Percentiles rank a stretch among this genome's conserved stretches.
These are phyloP conservation scores for Craterostigma plantagineum DNA, from an alignment of 257 asterid species.

Conservation along the genomic window DNA sequence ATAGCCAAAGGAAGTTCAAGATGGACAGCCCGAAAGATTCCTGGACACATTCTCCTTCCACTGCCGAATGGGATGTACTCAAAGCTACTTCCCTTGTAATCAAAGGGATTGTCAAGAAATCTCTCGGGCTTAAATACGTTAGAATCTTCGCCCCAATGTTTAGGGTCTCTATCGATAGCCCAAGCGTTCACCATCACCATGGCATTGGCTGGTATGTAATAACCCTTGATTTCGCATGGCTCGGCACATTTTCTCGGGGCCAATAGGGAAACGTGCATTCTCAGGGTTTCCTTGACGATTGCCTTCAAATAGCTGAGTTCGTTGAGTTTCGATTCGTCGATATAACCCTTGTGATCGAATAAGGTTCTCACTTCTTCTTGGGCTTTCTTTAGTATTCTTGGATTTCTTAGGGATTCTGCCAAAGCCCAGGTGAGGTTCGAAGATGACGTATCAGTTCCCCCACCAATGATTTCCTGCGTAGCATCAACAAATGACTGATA, in stretches of 20 bases:
- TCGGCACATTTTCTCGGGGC: background rate
- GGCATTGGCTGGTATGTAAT: background rate
- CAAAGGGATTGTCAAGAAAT: too few relatives aligned
- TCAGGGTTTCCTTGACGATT: background rate
- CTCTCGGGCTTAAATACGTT: too few relatives aligned
- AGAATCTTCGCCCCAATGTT: too few relatives aligned
- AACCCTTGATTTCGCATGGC: background rate
- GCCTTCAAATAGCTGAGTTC: too few relatives aligned
- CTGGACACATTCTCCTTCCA: too few relatives aligned
- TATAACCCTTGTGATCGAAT: background rate
- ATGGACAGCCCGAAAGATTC: too few relatives aligned
- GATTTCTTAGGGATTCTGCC: too few relatives aligned
- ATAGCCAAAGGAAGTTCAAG: too few relatives aligned
- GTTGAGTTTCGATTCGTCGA: background rate
- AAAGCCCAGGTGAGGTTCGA: background rate
- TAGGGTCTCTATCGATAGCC: too few relatives aligned
- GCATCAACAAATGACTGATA: background rate
- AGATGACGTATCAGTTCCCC: background rate
- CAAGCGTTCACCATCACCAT: too few relatives aligned
- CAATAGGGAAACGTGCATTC: background rate
- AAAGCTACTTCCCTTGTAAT: too few relatives aligned
- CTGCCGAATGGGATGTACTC: too few relatives aligned
- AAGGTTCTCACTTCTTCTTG: background rate
- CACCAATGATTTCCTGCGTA: background rate
- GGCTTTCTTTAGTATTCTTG: background rate